Evolutionary conservation across 305 asterid species (phyloP).

Genomic region (Solanum hybrid): DNA sequence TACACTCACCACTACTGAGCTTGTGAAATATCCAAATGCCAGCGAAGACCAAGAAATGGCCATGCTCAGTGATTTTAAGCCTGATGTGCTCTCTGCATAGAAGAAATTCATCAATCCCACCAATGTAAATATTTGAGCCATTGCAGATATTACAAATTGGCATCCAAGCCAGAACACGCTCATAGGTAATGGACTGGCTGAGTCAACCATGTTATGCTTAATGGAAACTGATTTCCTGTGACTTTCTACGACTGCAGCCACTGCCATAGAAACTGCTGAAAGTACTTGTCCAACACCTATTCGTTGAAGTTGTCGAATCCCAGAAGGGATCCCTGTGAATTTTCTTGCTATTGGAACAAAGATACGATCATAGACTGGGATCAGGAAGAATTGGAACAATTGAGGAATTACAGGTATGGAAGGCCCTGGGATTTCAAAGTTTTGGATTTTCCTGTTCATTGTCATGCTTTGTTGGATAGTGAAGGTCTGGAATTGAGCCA

Average conservation of each 20-base stretch:
- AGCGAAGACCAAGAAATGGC: constrained; percentile 58
- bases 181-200: constrained; percentile 40
- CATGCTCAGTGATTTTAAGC: constrained; percentile 51
- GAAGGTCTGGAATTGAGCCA: constrained; percentile 75
- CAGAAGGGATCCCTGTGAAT: constrained; percentile 54
- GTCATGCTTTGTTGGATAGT: constrained; percentile 57
- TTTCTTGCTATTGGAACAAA: constrained; percentile 44
- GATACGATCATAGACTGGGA: constrained; percentile 47
- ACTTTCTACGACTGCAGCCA: constrained; percentile 43
- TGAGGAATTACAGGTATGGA: constrained; percentile 53
- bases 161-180: constrained; percentile 56
- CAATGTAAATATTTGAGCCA: constrained; percentile 54
- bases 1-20: constrained; percentile 51
- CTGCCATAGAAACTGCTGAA: constrained; percentile 48
- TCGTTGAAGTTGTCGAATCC: constrained; percentile 55
- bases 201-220: constrained; percentile 37
- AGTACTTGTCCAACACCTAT: constrained; percentile 52
- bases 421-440: constrained; percentile 49
- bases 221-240: constrained; percentile 37
- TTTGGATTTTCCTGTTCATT: constrained; percentile 38
- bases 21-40: constrained; percentile 52
- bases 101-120: constrained; percentile 58
- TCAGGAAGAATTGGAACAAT: constrained; percentile 35
- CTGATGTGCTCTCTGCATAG: constrained; percentile 50
- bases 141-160: constrained; percentile 38